Evolutionary conservation across 192 early-diverging fungal genomes (phyloP).

Genomic region (Dimargaris verticillata): DNA sequence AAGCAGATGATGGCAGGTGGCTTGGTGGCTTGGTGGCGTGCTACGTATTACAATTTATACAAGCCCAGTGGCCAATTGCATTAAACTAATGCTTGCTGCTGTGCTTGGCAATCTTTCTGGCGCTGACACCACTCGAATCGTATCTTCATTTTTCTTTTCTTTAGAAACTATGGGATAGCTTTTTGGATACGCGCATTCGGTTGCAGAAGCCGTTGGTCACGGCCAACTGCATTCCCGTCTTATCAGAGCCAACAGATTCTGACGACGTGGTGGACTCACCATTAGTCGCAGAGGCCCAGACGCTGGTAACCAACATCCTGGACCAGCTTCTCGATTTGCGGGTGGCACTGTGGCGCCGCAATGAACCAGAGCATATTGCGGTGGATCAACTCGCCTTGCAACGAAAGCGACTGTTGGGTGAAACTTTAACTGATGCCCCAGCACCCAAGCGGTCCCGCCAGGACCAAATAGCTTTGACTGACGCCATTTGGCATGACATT

Average conservation of each 20-base stretch:
- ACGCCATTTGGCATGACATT: constrained; percentile 9
- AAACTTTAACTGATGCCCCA: neutral
- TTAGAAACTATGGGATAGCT: constrained; percentile 53
- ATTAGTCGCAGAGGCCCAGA: constrained; percentile 11
- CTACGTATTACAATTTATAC: too few relatives aligned
- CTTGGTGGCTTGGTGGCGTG: too few relatives aligned
- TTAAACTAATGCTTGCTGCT: too few relatives aligned
- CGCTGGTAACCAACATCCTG: constrained; percentile 15
- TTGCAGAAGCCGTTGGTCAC: constrained; percentile 58
- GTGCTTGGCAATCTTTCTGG: too few relatives aligned
- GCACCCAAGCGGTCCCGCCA: constrained; percentile 11
- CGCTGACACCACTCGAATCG: too few relatives aligned
- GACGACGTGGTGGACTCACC: constrained; percentile 10
- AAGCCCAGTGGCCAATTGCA: too few relatives aligned
- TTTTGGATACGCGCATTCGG: constrained; percentile 76
- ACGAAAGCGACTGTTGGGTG: constrained; percentile 11
- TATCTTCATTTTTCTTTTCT: too few relatives aligned
- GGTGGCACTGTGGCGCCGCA: constrained; percentile 15
- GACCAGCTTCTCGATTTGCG: constrained; percentile 17
- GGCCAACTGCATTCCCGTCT: constrained; percentile 66
- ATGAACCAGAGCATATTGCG: constrained; percentile 10
- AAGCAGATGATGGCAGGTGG: too few relatives aligned
- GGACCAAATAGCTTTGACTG: constrained; percentile 17
- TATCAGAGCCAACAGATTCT: constrained; percentile 11
- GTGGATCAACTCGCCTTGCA: constrained; percentile 11